These are phyloP conservation scores for Cryptosporidium andersoni DNA, from an alignment of 169 alveolate genomes.

Conservation along the genomic window DNA sequence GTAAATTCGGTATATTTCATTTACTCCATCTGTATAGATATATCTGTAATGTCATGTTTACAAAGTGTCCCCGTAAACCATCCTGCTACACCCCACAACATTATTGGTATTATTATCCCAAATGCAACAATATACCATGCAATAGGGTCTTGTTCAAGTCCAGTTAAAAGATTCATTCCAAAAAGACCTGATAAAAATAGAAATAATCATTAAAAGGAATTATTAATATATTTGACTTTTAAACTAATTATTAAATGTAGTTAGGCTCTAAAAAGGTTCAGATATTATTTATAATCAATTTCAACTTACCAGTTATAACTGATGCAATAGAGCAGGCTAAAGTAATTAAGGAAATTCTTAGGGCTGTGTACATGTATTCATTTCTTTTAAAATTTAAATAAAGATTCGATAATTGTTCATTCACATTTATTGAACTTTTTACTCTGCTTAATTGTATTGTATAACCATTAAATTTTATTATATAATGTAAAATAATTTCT, in stretches of 20 bases:
- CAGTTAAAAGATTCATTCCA: conserved; percentile 66
- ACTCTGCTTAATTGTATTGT: conserved; percentile 29
- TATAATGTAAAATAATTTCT: conserved; percentile 32
- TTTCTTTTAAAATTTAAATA: conserved; percentile 62
- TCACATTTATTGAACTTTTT: conserved; percentile 40
- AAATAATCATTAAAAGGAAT: not conserved
- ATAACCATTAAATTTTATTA: conserved; percentile 14
- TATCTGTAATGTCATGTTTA: conserved; percentile 36
- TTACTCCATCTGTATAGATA: too few species aligned
- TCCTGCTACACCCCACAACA: conserved; percentile 54
- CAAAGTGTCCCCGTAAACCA: conserved; percentile 69
- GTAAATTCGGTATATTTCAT: too few species aligned
- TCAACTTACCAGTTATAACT: conserved; percentile 50
- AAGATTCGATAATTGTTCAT: conserved; percentile 35
- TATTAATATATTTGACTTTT: too few species aligned
- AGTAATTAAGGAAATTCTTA: conserved; percentile 44
- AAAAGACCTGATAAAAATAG: conserved; percentile 10
- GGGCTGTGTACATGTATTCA: conserved; percentile 59
- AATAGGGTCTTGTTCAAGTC: conserved; percentile 54
- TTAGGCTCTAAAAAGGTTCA: too few species aligned
- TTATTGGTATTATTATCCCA: conserved; percentile 27
- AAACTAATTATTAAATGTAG: too few species aligned
- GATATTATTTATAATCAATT: not conserved
- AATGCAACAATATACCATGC: conserved; percentile 67
- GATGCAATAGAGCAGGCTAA: conserved; percentile 57